phyloP scores from a whole-genome alignment of 805 yeast genomes.

The Lachancea quebecensis region DNA sequence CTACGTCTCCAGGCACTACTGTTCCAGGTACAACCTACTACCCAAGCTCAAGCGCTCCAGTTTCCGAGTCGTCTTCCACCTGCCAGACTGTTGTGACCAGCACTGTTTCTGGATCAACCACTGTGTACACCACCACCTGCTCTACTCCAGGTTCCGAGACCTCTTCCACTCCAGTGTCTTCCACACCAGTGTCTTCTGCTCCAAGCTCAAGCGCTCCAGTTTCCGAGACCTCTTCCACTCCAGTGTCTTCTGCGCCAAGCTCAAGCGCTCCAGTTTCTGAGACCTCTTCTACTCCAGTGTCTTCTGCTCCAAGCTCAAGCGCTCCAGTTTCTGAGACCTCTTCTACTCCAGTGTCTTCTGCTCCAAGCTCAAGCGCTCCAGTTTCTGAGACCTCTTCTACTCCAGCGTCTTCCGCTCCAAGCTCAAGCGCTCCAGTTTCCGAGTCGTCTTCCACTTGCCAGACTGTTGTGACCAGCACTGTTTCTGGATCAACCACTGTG shows the following conservation, averaged over 20 bases:
- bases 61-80: not conserved
- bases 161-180: not conserved
- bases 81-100: slow-evolving; percentile 7
- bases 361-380: not conserved
- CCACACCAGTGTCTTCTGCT: not conserved
- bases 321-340: not conserved
- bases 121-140: slow-evolving; percentile 1
- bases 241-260: not conserved
- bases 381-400: not conserved
- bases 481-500: slow-evolving; percentile 5
- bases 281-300: slow-evolving; percentile 1
- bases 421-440: slow-evolving; percentile 3
- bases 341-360: slow-evolving; percentile 2
- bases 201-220: not conserved
- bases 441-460: not conserved
- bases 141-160: slow-evolving; percentile 3
- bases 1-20: slow-evolving; percentile 1
- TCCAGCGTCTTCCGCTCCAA: not conserved
- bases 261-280: not conserved
- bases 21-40: not conserved
- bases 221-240: no score
- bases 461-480: slow-evolving; percentile 6
- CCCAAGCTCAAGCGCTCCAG: slow-evolving; percentile 4
- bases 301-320: not conserved
- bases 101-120: slow-evolving; percentile 6